Conservation (phyloP, 2,329 filamentous ascomycete species). For the Xylaria sp. region DNA sequence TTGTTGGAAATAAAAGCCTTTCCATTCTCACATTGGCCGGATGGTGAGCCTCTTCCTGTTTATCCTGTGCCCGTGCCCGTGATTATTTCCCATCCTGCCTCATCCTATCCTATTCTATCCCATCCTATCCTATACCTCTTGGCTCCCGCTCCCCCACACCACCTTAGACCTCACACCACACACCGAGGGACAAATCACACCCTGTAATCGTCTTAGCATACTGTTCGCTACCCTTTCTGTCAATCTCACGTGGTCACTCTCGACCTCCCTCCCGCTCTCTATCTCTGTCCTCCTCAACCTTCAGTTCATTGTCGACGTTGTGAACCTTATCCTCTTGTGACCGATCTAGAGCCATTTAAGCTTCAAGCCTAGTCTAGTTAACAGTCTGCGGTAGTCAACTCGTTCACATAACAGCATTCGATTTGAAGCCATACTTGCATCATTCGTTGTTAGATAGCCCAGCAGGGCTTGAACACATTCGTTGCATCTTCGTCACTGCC, state of each 20-base stretch:
- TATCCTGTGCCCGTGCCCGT: constrained; percentile 29
- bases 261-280: constrained; percentile 1
- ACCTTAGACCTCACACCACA: constrained; percentile 13
- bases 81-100: constrained; percentile 9
- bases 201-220: constrained; percentile 20
- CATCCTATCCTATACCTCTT: constrained; percentile 1
- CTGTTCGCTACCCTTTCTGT: constrained; percentile 28
- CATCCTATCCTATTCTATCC: constrained; percentile 14
- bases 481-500: constrained; percentile 21
- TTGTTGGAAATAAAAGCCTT: constrained; percentile 10
- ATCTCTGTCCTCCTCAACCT: not conserved
- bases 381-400: constrained; percentile 1
- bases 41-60: constrained; percentile 27
- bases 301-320: not conserved
- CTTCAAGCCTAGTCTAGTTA: constrained; percentile 22
- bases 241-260: constrained; percentile 44
- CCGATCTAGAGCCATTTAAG: constrained; percentile 18
- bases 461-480: constrained; percentile 18
- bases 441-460: constrained; percentile 20
- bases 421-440: constrained; percentile 33
- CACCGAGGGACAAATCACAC: constrained; percentile 32
- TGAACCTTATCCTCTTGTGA: constrained; percentile 18
- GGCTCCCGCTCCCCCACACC: not conserved
- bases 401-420: constrained; percentile 3
- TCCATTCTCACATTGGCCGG: constrained; percentile 5